Evolutionary conservation across 768 basidiomycete species (phyloP), one percentile per base, ranked within the genome.

Genomic region (Leccinum olivaceopallidum): DNA sequence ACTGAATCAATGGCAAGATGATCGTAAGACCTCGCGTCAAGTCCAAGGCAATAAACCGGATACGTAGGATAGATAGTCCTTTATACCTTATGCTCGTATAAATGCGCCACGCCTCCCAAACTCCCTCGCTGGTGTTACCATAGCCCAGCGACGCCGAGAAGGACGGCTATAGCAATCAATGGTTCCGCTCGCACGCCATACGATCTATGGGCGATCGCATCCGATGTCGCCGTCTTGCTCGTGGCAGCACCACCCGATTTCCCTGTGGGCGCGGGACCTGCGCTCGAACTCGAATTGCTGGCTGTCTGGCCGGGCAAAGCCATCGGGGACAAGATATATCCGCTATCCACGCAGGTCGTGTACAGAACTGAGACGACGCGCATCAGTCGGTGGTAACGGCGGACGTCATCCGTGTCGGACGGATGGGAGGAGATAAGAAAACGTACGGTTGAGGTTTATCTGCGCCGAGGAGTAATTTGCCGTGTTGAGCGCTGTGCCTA

Each of bases 371-470:
- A 42, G 18, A 42, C 18, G 22, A 42, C 24, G 6, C 8, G 49
- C 5, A 28, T 56, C 26, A 42, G 44, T 3, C 26, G 52, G 32
- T 20, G 52, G 20, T 32, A 36, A 20, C 1, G 20, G 30, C 20
- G 32, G 47, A 9, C 14, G 24, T 48, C 6, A 5, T 8, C 28
- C 30, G 28, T 30, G 24, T 20, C 22, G 4, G 32, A 52, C 32
- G 30, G 20, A n/a, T 42, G 39, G 5, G 6, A 28, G 36, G 36
- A 5, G 30, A 28, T 20, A 22, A 42, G n/a, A 3, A 63, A 3
- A 63, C 76, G 61, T 59, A 80, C 80, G 53, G 60, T 81, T 76
- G 30, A 82, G 62, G 30, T 66, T 55, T 1, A 26, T 44, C 53
- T 80, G 79, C 0, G 69, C 65, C 2, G 56, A 12, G 6, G 71